These are phyloP conservation scores for Podila minutissima DNA, from an alignment of 192 early-diverging fungal genomes.

Conservation along the genomic window DNA sequence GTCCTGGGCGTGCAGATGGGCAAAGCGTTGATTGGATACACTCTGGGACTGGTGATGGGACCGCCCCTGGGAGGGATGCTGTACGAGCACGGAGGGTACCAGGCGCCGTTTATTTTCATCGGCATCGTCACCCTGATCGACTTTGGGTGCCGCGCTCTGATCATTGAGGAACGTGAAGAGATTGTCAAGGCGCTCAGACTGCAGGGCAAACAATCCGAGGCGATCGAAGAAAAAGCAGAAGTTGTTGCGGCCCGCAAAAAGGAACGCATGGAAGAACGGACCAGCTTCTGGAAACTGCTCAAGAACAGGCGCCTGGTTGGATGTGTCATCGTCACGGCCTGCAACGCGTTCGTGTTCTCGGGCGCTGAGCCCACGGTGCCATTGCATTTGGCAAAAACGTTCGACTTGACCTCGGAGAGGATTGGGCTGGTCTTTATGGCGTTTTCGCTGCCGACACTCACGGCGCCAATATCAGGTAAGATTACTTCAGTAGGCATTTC, in stretches of 20 bases:
- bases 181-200: conserved; percentile 30
- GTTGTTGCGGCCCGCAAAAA: conserved; percentile 16
- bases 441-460: conserved; percentile 74
- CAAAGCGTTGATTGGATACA: conserved; percentile 69
- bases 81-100: conserved; percentile 68
- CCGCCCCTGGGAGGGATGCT: conserved; percentile 75
- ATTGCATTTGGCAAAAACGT: conserved; percentile 54
- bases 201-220: conserved; percentile 31
- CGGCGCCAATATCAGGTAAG: conserved; percentile 67
- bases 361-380: conserved; percentile 68
- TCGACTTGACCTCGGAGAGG: conserved; percentile 50
- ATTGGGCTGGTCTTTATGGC: conserved; percentile 75
- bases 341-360: conserved; percentile 31
- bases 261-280: conserved; percentile 16
- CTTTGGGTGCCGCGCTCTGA: conserved; percentile 61
- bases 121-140: conserved; percentile 66
- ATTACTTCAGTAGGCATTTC: too few species aligned
- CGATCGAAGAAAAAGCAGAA: conserved; percentile 26
- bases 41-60: conserved; percentile 73
- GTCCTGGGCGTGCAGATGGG: conserved; percentile 76
- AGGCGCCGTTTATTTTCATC: conserved; percentile 75
- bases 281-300: conserved; percentile 30
- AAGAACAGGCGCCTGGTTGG: conserved; percentile 37
- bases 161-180: conserved; percentile 70
- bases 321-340: conserved; percentile 40